phyloP scores from a whole-genome alignment of 2,329 filamentous ascomycete species.

The Beauveria pseudobassiana region DNA sequence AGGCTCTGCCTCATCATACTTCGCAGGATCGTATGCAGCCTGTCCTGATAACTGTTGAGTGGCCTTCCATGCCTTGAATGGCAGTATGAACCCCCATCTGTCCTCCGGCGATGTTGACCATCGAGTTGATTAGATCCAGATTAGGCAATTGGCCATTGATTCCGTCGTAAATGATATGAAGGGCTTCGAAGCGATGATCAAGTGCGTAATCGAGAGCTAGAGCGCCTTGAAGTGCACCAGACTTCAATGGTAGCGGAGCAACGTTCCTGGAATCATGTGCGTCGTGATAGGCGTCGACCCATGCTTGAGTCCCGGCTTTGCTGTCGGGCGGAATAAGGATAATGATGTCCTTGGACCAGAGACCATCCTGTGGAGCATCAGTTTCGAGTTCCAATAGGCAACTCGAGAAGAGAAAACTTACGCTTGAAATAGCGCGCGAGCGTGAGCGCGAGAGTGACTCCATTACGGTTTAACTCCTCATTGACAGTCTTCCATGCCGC shows the following conservation, averaged over 20 bases:
- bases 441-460: slow-evolving; percentile 77
- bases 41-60: slow-evolving; percentile 70
- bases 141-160: slow-evolving; percentile 94
- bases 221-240: slow-evolving; percentile 85
- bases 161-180: slow-evolving; percentile 92
- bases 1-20: slow-evolving; percentile 91
- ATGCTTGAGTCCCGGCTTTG: slow-evolving; percentile 83
- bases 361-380: slow-evolving; percentile 61
- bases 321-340: slow-evolving; percentile 85
- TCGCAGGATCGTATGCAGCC: slow-evolving; percentile 79
- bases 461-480: slow-evolving; percentile 73
- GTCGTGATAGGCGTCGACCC: slow-evolving; percentile 97
- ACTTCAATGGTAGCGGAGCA: slow-evolving; percentile 76
- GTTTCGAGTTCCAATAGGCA: neutral
- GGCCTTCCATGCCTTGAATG: slow-evolving; percentile 84
- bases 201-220: slow-evolving; percentile 90
- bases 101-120: slow-evolving; percentile 75
- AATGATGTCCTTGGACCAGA: slow-evolving; percentile 99
- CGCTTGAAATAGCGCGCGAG: slow-evolving; percentile 91
- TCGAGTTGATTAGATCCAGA: slow-evolving; percentile 90
- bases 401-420: slow-evolving; percentile 23
- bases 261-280: slow-evolving; percentile 67
- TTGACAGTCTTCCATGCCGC: slow-evolving; percentile 82
- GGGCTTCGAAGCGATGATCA: slow-evolving; percentile 73
- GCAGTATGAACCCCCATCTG: slow-evolving; percentile 86